Base-by-base conservation (phyloP, 2,329 filamentous ascomycete species). In the Coleophoma cylindrospora region DNA sequence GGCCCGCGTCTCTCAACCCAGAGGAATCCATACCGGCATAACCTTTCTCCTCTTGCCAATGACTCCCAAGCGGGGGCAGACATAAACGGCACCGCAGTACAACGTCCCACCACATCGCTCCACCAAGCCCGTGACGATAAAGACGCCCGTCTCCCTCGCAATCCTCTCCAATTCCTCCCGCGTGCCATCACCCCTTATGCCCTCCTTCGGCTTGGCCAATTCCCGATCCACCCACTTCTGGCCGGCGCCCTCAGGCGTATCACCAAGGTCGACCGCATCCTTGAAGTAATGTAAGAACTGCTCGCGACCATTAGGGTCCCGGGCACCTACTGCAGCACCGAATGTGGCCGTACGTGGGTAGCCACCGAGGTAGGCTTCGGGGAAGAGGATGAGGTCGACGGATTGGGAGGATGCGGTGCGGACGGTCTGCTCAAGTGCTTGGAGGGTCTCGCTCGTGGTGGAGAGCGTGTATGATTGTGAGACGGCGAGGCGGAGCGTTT, bases 31-130 rank as follows among this genome's bases (percentile, higher is more conserved):
- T 67, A 87, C 85, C 15, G 91, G 92, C 83, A 95, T 92, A 19
- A 96, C 88, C 69, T 96, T 96, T 62, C 91, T 77, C 56, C 91
- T 79, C 75, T 96, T 96, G 17, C 90, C 91, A 17, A 96, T 65
- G 8, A 87, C 65, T 5, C 91, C 91, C 43, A 77, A 64, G 40
- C 69, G 72, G 0, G 91, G 91, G 65, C 88, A 90, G 0, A 96
- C 84, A 63, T 94, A 96, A 4, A 96, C 77, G 1, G 80, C 89
- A 3, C 82, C 75, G 66, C 91, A 96, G 65, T 95, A 96, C 47
- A 96, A 65, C 53, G 86, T 92, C 0, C 91, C 91, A 0, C 86
- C 91, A 1, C 84, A 79, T 58, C 80, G 83, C 69, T 96, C 91
- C 12, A 96, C 86, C 19, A 89, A 66, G 0, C 92, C 92, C 0